Conservation (phyloP, 2,329 filamentous ascomycete species). For the Huntiella abstrusa region DNA sequence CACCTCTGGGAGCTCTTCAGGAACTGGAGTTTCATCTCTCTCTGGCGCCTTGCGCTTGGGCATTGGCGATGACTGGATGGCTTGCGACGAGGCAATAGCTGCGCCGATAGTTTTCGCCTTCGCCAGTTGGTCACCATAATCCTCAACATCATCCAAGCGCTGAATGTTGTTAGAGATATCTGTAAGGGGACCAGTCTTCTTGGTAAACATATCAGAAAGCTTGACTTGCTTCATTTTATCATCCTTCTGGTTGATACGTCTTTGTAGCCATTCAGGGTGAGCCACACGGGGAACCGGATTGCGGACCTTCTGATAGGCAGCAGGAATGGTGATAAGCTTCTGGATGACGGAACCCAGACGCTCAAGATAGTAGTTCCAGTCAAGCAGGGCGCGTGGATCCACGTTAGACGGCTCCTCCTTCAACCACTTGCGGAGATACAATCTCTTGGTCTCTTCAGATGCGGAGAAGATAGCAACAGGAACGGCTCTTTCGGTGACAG, state of each 20-base stretch:
- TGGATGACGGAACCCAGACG: conserved; percentile 93
- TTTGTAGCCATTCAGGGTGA: conserved; percentile 92
- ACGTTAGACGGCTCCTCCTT: conserved; percentile 83
- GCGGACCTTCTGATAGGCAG: conserved; percentile 79
- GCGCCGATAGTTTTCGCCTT: conserved; percentile 42
- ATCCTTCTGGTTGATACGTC: conserved; percentile 83
- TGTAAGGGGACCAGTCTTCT: conserved; percentile 43
- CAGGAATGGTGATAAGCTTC: conserved; percentile 96
- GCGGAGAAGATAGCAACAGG: conserved; percentile 96
- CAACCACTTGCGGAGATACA: conserved; percentile 87
- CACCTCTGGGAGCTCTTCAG: conserved; percentile 52
- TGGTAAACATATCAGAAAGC: conserved; percentile 78
- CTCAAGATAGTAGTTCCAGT: conserved; percentile 96
- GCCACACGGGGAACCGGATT: conserved; percentile 88
- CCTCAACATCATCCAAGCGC: conserved; percentile 54
- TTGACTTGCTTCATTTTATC: conserved; percentile 98
- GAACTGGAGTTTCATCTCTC: conserved; percentile 24
- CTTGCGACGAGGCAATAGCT: conserved; percentile 36
- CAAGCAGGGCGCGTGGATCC: conserved; percentile 73
- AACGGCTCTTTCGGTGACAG: conserved; percentile 84
- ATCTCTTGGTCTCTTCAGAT: conserved; percentile 68
- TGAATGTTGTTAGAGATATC: conserved; percentile 48
- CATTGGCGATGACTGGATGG: conserved; percentile 20
- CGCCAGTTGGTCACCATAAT: conserved; percentile 47
- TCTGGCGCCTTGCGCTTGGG: conserved; percentile 62